These are phyloP conservation scores for Euphorbia corollata DNA, from an alignment of 441 rosid species.

Conservation along the genomic window DNA sequence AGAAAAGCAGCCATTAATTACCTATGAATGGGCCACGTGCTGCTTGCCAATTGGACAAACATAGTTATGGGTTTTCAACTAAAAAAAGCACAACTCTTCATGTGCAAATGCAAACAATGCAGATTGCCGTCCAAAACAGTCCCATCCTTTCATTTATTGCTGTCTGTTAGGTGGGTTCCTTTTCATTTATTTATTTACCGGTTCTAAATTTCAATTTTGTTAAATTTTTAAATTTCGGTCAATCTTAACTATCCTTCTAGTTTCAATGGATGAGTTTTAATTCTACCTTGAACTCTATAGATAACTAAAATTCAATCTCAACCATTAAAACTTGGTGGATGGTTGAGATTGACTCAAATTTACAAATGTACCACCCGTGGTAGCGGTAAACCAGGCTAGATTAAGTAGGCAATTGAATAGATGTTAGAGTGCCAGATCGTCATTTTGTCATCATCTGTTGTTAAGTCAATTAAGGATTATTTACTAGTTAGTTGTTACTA, in stretches of 20 bases:
- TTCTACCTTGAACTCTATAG: too few relatives aligned
- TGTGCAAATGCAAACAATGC: neutral
- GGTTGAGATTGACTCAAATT: too few relatives aligned
- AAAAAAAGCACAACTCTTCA: neutral
- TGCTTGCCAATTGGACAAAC: slow-evolving; percentile 1
- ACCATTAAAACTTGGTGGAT: too few relatives aligned
- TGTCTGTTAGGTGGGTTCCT: too few relatives aligned
- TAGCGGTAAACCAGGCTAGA: too few relatives aligned
- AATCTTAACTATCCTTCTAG: too few relatives aligned
- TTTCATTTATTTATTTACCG: neutral
- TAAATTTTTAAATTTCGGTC: too few relatives aligned
- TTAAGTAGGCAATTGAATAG: neutral
- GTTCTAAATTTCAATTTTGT: too few relatives aligned
- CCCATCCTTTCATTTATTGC: neutral
- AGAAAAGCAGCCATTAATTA: neutral
- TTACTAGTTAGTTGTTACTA: too few relatives aligned
- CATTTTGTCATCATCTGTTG: neutral
- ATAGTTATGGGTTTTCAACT: neutral
- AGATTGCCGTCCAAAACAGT: neutral
- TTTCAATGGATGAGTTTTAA: too few relatives aligned
- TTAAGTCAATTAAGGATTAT: neutral
- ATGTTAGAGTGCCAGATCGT: neutral
- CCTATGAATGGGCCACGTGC: neutral
- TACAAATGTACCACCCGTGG: too few relatives aligned
- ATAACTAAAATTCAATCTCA: too few relatives aligned